Percentiles rank a stretch among this genome's conserved stretches.
Conservation (phyloP, 2,329 filamentous ascomycete genomes). For the Hymenoscyphus scutula region DNA sequence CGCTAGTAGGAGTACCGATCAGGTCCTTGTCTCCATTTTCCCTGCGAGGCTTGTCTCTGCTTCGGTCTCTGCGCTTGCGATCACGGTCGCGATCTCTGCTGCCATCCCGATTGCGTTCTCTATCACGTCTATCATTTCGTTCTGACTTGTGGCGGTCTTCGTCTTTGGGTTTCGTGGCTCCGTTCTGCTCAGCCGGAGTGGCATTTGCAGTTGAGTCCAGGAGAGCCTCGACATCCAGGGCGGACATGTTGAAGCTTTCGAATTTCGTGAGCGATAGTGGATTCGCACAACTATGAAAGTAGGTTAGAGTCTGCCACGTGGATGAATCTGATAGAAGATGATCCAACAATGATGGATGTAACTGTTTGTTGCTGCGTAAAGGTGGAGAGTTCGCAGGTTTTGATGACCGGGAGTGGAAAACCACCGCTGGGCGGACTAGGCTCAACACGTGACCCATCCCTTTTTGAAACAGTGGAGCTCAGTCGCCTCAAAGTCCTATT, state of each 20-base stretch:
- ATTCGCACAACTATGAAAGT: slow-evolving; percentile 2
- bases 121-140: slow-evolving; percentile 51
- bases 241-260: slow-evolving; percentile 54
- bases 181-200: slow-evolving; percentile 44
- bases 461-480: too few relatives aligned
- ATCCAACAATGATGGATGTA: not conserved
- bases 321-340: not conserved
- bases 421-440: not conserved
- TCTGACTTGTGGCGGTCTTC: slow-evolving; percentile 57
- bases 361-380: not conserved
- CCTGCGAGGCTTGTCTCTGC: slow-evolving; percentile 49
- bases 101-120: slow-evolving; percentile 54
- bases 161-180: slow-evolving; percentile 48
- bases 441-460: not conserved
- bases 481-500: too few relatives aligned
- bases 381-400: slow-evolving; percentile 1
- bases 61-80: slow-evolving; percentile 56
- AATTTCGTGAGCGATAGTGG: not conserved
- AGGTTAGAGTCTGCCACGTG: slow-evolving; percentile 2
- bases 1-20: slow-evolving; percentile 68
- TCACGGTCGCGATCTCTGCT: slow-evolving; percentile 56
- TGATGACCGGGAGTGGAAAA: not conserved
- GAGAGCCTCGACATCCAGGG: slow-evolving; percentile 82
- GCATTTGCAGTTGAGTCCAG: slow-evolving; percentile 79
- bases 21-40: slow-evolving; percentile 52